phyloP scores from a whole-genome alignment of 108 stramenopile species.

The Chaetoceros muelleri region DNA sequence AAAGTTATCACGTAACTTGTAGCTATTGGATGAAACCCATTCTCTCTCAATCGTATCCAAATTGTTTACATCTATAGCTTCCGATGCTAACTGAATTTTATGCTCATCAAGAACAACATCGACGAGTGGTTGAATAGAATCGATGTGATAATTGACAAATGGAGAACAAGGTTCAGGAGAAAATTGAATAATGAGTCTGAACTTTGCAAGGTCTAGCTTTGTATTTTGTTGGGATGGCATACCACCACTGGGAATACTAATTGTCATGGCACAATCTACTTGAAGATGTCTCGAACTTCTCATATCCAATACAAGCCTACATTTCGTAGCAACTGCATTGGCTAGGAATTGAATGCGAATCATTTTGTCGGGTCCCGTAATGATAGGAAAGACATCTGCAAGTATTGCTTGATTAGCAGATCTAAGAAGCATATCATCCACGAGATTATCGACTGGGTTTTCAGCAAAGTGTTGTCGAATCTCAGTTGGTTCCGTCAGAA shows the following conservation, averaged over 20 bases:
- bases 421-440: conserved; percentile 29
- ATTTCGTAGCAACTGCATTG: conserved; percentile 24
- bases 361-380: conserved; percentile 35
- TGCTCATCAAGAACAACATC: conserved; percentile 8
- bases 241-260: conserved; percentile 16
- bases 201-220: conserved; percentile 40
- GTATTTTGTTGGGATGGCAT: conserved; percentile 20
- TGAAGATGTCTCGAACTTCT: conserved; percentile 27
- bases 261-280: conserved; percentile 18
- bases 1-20: conserved; percentile 42
- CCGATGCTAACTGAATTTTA: background rate
- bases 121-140: conserved; percentile 9
- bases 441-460: conserved; percentile 17
- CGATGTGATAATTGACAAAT: background rate
- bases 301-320: conserved; percentile 25
- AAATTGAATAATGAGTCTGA: conserved; percentile 39
- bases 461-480: conserved; percentile 25
- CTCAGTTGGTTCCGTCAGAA: conserved; percentile 26
- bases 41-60: background rate
- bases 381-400: conserved; percentile 61
- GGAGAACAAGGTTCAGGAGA: conserved; percentile 21
- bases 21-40: conserved; percentile 1
- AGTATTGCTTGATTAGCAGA: conserved; percentile 74
- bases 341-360: conserved; percentile 44
- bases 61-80: background rate